Percentiles rank a stretch among this genome's conserved stretches.
Conservation (phyloP, 768 basidiomycete species). For the Dioszegia crocea region DNA sequence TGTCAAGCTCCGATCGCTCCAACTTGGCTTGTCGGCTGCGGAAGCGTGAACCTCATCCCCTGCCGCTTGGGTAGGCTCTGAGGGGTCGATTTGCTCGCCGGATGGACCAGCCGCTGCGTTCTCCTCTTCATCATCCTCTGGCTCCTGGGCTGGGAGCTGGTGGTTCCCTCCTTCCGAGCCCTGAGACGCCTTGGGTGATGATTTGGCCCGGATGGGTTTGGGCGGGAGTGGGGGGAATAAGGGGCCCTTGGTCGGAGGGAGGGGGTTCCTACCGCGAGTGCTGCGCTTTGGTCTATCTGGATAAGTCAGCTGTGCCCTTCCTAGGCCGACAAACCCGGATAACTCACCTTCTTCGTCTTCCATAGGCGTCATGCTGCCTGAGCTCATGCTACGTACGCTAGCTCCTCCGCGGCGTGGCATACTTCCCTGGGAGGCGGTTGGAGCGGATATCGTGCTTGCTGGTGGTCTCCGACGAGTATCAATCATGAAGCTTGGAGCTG, state of each 20-base stretch:
- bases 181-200: constrained; percentile 33
- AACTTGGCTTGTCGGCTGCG: constrained; percentile 57
- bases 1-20: constrained; percentile 52
- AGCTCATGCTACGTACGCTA: constrained; percentile 21
- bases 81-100: neutral
- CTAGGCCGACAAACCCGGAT: neutral
- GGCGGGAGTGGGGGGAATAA: constrained; percentile 46
- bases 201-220: constrained; percentile 51
- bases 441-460: neutral
- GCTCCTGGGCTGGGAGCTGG: constrained; percentile 71
- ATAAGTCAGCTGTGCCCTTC: neutral
- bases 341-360: constrained; percentile 41
- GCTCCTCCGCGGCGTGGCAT: neutral
- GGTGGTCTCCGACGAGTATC: neutral
- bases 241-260: constrained; percentile 57
- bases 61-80: neutral
- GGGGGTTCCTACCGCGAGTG: constrained; percentile 51
- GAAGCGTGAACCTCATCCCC: no score
- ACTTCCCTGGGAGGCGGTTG: neutral
- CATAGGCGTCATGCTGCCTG: constrained; percentile 26
- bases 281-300: constrained; percentile 12
- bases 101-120: neutral
- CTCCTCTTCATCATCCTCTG: constrained; percentile 5
- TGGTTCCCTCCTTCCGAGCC: constrained; percentile 54
- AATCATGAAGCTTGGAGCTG: neutral